Evolutionary conservation across 2,329 filamentous ascomycete genomes (phyloP).

Genomic region (Claviceps purpurea): DNA sequence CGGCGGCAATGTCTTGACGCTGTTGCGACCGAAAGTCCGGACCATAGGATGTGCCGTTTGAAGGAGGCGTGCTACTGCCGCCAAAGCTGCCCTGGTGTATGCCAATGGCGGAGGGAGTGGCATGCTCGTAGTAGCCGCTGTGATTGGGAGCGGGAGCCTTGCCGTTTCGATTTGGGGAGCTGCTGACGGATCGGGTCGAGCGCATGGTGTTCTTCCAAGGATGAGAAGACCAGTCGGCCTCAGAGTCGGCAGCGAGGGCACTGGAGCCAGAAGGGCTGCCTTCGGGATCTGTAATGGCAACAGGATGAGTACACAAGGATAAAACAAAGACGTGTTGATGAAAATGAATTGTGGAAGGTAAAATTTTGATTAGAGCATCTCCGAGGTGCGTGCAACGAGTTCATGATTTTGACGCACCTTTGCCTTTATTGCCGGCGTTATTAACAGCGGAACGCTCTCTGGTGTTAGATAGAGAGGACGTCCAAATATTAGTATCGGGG

Average conservation of each 20-base stretch:
- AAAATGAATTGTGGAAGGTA: background rate
- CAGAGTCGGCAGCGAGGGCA: slow-evolving; percentile 54
- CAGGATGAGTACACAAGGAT: slow-evolving; percentile 5
- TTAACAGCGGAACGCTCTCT: slow-evolving; percentile 24
- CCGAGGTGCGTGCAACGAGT: background rate
- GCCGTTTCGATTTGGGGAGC: slow-evolving; percentile 45
- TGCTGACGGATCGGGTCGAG: slow-evolving; percentile 30
- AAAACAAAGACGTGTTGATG: slow-evolving; percentile 1
- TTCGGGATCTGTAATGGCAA: slow-evolving; percentile 14
- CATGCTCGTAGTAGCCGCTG: slow-evolving; percentile 30
- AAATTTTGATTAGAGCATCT: background rate
- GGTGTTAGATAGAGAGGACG: slow-evolving; percentile 27
- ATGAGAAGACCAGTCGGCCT: slow-evolving; percentile 48
- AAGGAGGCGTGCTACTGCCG: slow-evolving; percentile 10
- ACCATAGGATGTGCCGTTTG: slow-evolving; percentile 14
- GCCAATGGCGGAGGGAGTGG: slow-evolving; percentile 33
- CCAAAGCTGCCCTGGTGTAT: slow-evolving; percentile 18
- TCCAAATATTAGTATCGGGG: slow-evolving; percentile 23
- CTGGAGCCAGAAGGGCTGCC: slow-evolving; percentile 49
- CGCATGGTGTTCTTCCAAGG: slow-evolving; percentile 47
- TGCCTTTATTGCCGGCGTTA: slow-evolving; percentile 26
- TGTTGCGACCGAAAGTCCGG: slow-evolving; percentile 16
- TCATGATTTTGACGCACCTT: slow-evolving; percentile 27
- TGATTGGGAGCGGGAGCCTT: slow-evolving; percentile 31
- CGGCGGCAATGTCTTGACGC: slow-evolving; percentile 17